Conservation (phyloP, 768 basidiomycete genomes). For the Tricholomella constricta region DNA sequence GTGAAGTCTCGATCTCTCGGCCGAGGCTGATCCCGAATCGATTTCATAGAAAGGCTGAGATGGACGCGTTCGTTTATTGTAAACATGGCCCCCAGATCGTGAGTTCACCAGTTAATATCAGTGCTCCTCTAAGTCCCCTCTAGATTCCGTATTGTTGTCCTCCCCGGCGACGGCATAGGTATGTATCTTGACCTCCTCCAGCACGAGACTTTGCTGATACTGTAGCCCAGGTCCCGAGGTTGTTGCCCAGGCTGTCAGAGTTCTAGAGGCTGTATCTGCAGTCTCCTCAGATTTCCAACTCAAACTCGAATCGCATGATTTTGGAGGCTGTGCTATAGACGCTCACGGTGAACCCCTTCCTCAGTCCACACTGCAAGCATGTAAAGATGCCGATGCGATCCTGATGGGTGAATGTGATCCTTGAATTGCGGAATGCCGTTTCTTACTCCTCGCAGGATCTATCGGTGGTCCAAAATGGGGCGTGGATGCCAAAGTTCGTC, state of each 20-base stretch:
- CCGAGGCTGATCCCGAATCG: constrained; percentile 19
- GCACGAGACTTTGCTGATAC: constrained; percentile 13
- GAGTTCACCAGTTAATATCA: constrained; percentile 5
- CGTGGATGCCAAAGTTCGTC: constrained; percentile 82
- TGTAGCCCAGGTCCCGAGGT: constrained; percentile 78
- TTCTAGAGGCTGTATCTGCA: constrained; percentile 72
- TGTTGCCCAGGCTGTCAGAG: constrained; percentile 78
- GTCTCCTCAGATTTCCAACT: constrained; percentile 68
- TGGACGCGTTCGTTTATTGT: constrained; percentile 1
- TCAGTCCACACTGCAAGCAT: constrained; percentile 81
- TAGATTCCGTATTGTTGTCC: constrained; percentile 86
- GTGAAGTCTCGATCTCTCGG: constrained; percentile 11
- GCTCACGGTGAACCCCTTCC: constrained; percentile 84
- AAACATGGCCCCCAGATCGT: constrained; percentile 50
- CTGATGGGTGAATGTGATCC: constrained; percentile 71
- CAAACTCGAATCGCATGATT: constrained; percentile 71
- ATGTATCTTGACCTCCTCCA: constrained; percentile 7
- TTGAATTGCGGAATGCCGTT: not conserved
- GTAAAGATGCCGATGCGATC: constrained; percentile 92
- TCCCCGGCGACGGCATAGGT: constrained; percentile 99
- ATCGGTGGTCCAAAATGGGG: constrained; percentile 99
- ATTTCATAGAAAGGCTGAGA: constrained; percentile 9
- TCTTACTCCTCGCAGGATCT: constrained; percentile 57
- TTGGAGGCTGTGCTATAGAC: constrained; percentile 95
- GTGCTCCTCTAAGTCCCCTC: not conserved